phyloP scores from a whole-genome alignment of 495 filamentous ascomycete genomes.

The Rhypophila decipiens region DNA sequence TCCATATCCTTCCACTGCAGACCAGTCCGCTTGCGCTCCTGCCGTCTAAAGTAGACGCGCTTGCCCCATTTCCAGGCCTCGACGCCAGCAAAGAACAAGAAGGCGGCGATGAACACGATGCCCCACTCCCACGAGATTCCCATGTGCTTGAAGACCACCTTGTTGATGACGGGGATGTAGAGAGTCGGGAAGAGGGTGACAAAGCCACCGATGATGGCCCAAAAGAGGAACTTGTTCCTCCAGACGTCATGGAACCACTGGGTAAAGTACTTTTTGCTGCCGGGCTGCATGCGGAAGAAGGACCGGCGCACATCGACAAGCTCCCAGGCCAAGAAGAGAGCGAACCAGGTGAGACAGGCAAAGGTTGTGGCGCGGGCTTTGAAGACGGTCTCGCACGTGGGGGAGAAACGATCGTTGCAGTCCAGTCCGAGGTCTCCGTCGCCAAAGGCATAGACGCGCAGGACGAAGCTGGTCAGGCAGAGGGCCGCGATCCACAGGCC shows the following conservation, averaged over 20 bases:
- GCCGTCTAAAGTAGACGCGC: conserved; percentile 28
- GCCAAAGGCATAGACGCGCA: conserved; percentile 61
- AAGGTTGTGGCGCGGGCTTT: conserved; percentile 72
- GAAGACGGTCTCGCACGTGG: conserved; percentile 58
- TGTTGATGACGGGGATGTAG: conserved; percentile 67
- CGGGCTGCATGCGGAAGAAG: conserved; percentile 61
- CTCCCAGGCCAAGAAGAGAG: conserved; percentile 69
- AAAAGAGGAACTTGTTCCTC: conserved; percentile 70
- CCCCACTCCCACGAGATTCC: conserved; percentile 72
- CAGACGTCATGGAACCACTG: conserved; percentile 57
- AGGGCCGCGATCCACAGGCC: conserved; percentile 61
- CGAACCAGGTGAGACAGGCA: conserved; percentile 65
- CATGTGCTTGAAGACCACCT: conserved; percentile 64
- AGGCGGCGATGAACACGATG: conserved; percentile 49
- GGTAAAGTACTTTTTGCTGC: conserved; percentile 44
- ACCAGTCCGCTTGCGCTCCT: conserved; percentile 12
- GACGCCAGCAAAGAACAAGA: conserved; percentile 54
- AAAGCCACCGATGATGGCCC: conserved; percentile 61
- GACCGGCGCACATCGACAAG: conserved; percentile 61
- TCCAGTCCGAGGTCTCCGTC: conserved; percentile 59
- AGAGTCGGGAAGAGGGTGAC: conserved; percentile 63
- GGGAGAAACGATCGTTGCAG: conserved; percentile 56
- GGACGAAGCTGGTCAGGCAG: conserved; percentile 32
- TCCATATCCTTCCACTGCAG: conserved; percentile 32
- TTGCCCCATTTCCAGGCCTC: conserved; percentile 64